phyloP scores from a whole-genome alignment of 257 asterid species.

The Penstemon barbatus region DNA sequence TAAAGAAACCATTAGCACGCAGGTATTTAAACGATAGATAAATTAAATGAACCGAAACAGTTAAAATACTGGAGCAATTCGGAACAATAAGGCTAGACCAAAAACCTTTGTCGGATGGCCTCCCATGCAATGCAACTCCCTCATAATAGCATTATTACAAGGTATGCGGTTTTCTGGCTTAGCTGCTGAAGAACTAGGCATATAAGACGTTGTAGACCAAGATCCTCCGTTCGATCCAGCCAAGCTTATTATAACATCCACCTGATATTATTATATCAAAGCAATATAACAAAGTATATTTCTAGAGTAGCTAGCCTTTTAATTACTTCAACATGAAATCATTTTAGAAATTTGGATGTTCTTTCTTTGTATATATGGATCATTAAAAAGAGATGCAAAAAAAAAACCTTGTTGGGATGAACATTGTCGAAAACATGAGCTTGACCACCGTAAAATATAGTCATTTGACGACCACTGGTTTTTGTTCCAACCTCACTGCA shows the following conservation, averaged over 20 bases:
- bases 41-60: neutral
- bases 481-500: slow-evolving; percentile 63
- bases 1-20: neutral
- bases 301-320: too few species aligned
- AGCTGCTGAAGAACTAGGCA: slow-evolving; percentile 35
- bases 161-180: slow-evolving; percentile 48
- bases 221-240: slow-evolving; percentile 93
- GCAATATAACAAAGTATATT: too few species aligned
- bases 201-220: slow-evolving; percentile 68
- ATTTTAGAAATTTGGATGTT: too few species aligned
- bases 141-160: slow-evolving; percentile 34
- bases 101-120: slow-evolving; percentile 36
- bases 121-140: slow-evolving; percentile 49
- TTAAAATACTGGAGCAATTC: neutral
- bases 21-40: neutral
- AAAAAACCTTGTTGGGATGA: slow-evolving; percentile 74
- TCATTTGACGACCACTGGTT: slow-evolving; percentile 71
- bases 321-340: too few species aligned
- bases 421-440: slow-evolving; percentile 92
- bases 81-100: neutral
- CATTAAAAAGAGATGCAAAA: too few species aligned
- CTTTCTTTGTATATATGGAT: too few species aligned
- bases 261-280: slow-evolving; percentile 43
- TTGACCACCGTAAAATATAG: slow-evolving; percentile 93
- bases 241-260: slow-evolving; percentile 83